phyloP scores from a whole-genome alignment of 2,329 filamentous ascomycete genomes.

The Verticillium albo-atrum region DNA sequence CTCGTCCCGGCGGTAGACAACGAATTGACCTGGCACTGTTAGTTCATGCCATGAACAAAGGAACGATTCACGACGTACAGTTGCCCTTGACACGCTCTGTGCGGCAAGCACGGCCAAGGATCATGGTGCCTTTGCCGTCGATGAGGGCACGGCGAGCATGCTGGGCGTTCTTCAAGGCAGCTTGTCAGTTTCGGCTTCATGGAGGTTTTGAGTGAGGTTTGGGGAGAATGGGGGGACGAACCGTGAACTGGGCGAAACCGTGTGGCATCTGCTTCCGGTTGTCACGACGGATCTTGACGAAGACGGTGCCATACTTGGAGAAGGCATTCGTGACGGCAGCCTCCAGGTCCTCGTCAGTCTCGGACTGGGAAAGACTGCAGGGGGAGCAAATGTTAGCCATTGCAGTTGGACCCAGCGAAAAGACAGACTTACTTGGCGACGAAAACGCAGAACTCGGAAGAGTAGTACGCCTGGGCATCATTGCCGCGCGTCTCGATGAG shows the following conservation, averaged over 20 bases:
- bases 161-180: conserved; percentile 44
- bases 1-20: conserved; percentile 37
- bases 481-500: background rate
- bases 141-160: conserved; percentile 45
- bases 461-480: conserved; percentile 48
- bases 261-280: conserved; percentile 56
- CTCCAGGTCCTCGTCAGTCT: conserved; percentile 47
- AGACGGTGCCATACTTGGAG: conserved; percentile 49
- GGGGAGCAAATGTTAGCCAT: conserved; percentile 10
- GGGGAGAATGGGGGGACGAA: conserved; percentile 26
- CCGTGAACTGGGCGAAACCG: conserved; percentile 60
- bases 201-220: conserved; percentile 15
- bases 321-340: conserved; percentile 49
- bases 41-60: background rate
- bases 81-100: conserved; percentile 53
- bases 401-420: background rate
- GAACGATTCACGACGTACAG: background rate
- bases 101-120: conserved; percentile 54
- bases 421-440: conserved; percentile 56
- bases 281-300: conserved; percentile 61
- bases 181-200: no score
- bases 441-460: conserved; percentile 56
- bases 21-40: conserved; percentile 37
- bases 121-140: conserved; percentile 40
- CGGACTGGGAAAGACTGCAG: conserved; percentile 44